These are phyloP conservation scores for Paraglomus brasilianum DNA, from an alignment of 192 early-diverging fungal genomes.

Conservation along the genomic window DNA sequence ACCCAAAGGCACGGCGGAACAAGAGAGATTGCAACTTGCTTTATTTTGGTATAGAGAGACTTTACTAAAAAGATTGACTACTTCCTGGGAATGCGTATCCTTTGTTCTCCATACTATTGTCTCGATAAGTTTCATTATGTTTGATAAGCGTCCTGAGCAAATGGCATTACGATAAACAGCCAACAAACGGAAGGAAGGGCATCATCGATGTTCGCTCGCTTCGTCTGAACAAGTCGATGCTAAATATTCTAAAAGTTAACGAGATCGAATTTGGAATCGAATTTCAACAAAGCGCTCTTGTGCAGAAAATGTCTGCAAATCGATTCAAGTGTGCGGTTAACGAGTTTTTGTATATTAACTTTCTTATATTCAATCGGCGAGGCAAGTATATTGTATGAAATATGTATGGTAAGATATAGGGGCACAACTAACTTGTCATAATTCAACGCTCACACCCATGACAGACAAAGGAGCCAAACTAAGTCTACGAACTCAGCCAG, in stretches of 20 bases:
- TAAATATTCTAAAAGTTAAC: slow-evolving; percentile 59
- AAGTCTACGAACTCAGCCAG: slow-evolving; percentile 56
- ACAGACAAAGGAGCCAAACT: slow-evolving; percentile 38
- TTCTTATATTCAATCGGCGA: slow-evolving; percentile 48
- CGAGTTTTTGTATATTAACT: slow-evolving; percentile 45
- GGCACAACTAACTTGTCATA: too few relatives aligned
- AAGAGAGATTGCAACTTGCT: slow-evolving; percentile 53
- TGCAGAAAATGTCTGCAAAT: slow-evolving; percentile 35
- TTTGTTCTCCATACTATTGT: not conserved
- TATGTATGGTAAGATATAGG: too few relatives aligned
- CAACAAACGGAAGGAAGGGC: slow-evolving; percentile 36
- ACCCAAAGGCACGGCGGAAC: slow-evolving; percentile 46
- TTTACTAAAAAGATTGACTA: slow-evolving; percentile 52
- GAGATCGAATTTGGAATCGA: slow-evolving; percentile 59
- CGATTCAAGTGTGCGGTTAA: slow-evolving; percentile 48
- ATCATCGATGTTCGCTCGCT: slow-evolving; percentile 55
- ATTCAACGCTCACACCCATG: too few relatives aligned
- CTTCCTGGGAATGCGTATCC: slow-evolving; percentile 47
- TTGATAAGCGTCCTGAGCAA: not conserved
- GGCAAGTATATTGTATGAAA: slow-evolving; percentile 43
- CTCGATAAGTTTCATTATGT: too few relatives aligned
- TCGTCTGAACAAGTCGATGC: slow-evolving; percentile 51
- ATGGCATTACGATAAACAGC: slow-evolving; percentile 1
- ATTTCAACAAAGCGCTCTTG: slow-evolving; percentile 32
- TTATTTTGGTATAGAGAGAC: slow-evolving; percentile 79